phyloP scores from a whole-genome alignment of 73 alveolate genomes.

The Effrenium voratum region DNA sequence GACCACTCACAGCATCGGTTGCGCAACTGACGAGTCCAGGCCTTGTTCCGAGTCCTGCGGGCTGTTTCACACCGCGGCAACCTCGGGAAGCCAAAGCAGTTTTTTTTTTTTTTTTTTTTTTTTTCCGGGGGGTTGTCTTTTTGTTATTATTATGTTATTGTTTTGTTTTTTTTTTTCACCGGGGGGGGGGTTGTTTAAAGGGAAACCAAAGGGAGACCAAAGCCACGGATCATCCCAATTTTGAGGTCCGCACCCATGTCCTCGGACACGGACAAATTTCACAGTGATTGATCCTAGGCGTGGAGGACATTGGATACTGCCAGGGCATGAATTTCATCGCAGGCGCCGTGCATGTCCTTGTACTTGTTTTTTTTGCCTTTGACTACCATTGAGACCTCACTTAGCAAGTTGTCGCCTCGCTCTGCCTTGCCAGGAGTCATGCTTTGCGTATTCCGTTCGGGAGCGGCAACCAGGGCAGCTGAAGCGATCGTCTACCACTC shows the following conservation, averaged over 20 bases:
- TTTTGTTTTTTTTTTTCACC: background rate
- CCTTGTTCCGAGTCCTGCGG: slow-evolving; percentile 86
- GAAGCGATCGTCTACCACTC: slow-evolving; percentile 78
- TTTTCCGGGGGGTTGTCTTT: background rate
- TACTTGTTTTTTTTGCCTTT: background rate
- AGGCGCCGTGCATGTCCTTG: background rate
- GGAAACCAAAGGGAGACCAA: background rate
- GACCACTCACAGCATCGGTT: too few relatives aligned
- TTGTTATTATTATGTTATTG: background rate
- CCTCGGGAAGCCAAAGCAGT: background rate
- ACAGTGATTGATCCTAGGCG: slow-evolving; percentile 15
- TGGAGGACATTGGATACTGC: slow-evolving; percentile 89
- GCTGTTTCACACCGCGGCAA: slow-evolving; percentile 64
- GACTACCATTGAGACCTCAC: background rate
- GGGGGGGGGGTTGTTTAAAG: background rate
- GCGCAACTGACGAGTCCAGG: too few relatives aligned
- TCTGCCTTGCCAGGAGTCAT: slow-evolving; percentile 49
- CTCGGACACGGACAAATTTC: too few relatives aligned
- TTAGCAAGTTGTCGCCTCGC: background rate
- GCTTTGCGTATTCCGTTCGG: slow-evolving; percentile 85
- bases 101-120: too few relatives aligned
- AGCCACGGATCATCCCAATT: background rate
- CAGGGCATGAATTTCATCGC: slow-evolving; percentile 93
- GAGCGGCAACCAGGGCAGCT: slow-evolving; percentile 17
- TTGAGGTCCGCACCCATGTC: background rate